These are phyloP conservation scores for Rubroshorea leprosula DNA, from an alignment of 345 rosid species.

Conservation along the genomic window DNA sequence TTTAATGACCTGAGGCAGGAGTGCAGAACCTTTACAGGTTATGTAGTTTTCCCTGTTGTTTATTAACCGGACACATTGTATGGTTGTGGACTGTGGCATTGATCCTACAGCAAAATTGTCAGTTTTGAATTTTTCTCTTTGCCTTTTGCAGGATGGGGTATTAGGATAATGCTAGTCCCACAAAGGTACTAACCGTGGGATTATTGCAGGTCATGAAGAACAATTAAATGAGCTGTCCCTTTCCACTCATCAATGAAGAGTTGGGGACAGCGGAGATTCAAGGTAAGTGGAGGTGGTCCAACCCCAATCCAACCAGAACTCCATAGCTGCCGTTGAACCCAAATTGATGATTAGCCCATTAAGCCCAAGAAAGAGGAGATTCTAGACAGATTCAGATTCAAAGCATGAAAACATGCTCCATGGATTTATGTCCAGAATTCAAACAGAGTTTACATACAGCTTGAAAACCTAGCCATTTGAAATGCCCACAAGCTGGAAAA, in stretches of 20 bases:
- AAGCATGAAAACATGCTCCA: no score
- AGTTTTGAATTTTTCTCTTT: constrained; percentile 3
- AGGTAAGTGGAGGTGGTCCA: constrained; percentile 15
- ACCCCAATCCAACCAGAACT: not conserved
- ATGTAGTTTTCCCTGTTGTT: constrained; percentile 19
- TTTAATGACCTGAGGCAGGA: not conserved
- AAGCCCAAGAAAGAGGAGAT: not conserved
- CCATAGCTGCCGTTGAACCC: not conserved
- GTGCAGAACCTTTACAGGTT: not conserved
- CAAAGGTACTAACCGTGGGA: constrained; percentile 14
- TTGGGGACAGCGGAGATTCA: constrained; percentile 5
- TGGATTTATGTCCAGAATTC: no score
- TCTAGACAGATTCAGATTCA: no score
- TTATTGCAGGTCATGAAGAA: constrained; percentile 23
- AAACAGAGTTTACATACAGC: no score
- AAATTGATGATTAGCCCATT: constrained; percentile 1
- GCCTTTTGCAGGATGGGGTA: not conserved
- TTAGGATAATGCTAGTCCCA: not conserved
- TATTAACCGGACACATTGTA: constrained; percentile 19
- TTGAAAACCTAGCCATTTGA: no score
- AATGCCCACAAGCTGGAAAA: no score
- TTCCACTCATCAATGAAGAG: no score
- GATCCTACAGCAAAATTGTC: constrained; percentile 2
- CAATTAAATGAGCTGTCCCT: constrained; percentile 21
- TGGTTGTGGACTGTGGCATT: constrained; percentile 1